Evolutionary conservation across 768 basidiomycete genomes (phyloP), one percentile per base, ranked within the genome.

Genomic region (Pulveroboletus ravenelii): DNA sequence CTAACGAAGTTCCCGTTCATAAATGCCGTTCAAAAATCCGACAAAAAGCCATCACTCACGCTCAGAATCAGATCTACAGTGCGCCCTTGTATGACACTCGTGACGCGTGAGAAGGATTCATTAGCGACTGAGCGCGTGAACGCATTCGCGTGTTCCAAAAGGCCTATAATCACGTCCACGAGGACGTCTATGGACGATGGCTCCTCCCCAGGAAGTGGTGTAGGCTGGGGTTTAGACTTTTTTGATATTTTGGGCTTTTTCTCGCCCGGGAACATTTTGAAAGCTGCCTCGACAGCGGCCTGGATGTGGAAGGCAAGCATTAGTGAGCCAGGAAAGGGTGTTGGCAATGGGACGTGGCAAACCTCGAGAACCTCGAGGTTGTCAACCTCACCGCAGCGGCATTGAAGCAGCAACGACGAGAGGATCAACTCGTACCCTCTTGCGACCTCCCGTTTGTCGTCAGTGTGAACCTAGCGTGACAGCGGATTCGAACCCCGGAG

Each of bases 121-220:
- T 86, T 93, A 6, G 87, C 88, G 23, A 92, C 73, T 3, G 82
- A 80, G 30, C 92, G 84, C 70, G 88, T 76, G 65, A 87, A 94
- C 36, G 84, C 80, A 5, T 85, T 87, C 3, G 85, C 84, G 51
- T 86, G 80, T 64, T 97, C 93, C 34, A 99, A 70, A 62, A 89
- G 86, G 6, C 91, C 91, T 42, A 99, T 89, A 44, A 97, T 81
- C n/a, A 79, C 78, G 63, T 97, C 93, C 31, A 94, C 83, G 36
- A 97, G 76, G 39, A 93, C 69, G 54, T 96, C 93, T 48, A 94
- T 81, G 1, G 93, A 84, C 42, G 79, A 78, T 1, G 78, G 73
- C 3, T 71, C 72, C 48, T 53, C 66, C 53, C 45, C 60, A 38
- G 40, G 58, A 10, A 41, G 42, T 10, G 43, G 34, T 5, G 39